These are phyloP conservation scores for Davidsoniella virescens DNA, from an alignment of 2,329 filamentous ascomycete species.

Conservation along the genomic window DNA sequence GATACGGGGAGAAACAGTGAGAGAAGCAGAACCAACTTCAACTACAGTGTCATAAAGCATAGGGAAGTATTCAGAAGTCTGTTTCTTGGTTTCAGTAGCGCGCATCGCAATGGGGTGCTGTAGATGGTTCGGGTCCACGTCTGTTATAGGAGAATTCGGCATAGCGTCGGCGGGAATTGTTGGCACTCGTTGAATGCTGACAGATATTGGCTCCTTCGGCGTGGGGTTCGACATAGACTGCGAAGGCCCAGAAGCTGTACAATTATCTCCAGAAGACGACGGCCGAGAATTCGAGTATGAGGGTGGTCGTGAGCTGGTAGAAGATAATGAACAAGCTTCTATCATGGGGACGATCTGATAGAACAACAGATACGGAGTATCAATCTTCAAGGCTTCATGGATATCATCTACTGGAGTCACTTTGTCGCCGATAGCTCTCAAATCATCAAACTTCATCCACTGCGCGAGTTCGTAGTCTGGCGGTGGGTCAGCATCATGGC, in stretches of 20 bases:
- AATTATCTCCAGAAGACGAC: slow-evolving; percentile 15
- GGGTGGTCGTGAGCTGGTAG: slow-evolving; percentile 36
- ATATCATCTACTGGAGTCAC: slow-evolving; percentile 65
- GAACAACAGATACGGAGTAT: slow-evolving; percentile 88
- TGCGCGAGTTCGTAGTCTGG: slow-evolving; percentile 54
- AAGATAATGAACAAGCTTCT: slow-evolving; percentile 40
- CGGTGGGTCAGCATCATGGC: slow-evolving; percentile 38
- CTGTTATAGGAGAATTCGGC: slow-evolving; percentile 2
- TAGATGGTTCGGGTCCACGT: neutral
- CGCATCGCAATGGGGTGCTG: neutral
- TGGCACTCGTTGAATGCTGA: slow-evolving; percentile 8
- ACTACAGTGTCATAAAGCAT: slow-evolving; percentile 4
- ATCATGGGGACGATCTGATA: slow-evolving; percentile 87
- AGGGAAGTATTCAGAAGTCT: slow-evolving; percentile 4
- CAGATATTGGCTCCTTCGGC: neutral
- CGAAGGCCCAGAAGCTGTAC: neutral
- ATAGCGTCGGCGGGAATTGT: slow-evolving; percentile 7
- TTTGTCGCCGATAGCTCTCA: slow-evolving; percentile 44
- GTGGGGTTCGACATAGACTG: neutral
- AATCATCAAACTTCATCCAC: slow-evolving; percentile 89
- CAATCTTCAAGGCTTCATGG: slow-evolving; percentile 58
- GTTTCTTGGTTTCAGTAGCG: neutral
- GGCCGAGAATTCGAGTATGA: slow-evolving; percentile 39
- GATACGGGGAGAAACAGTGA: slow-evolving; percentile 1
- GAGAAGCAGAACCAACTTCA: neutral